Conservation (phyloP, 2,329 filamentous ascomycete genomes). For the Epicoccum nigrum region DNA sequence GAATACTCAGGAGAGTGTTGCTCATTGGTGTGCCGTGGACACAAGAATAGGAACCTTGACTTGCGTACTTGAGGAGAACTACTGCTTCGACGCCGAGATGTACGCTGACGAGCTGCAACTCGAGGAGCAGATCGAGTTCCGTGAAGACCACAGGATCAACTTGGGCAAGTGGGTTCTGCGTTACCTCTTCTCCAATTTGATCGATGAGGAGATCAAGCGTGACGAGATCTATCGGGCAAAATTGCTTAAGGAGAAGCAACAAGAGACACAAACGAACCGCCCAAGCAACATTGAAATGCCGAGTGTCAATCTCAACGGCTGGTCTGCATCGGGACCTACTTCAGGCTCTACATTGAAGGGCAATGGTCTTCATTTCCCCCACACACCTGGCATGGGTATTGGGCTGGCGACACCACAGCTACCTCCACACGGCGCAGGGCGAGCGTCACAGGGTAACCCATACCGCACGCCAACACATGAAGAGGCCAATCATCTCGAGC, state of each 20-base stretch:
- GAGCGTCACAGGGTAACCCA: constrained; percentile 44
- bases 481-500: constrained; percentile 58
- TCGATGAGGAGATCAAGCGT: constrained; percentile 86
- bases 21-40: constrained; percentile 96
- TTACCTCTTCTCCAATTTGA: constrained; percentile 86
- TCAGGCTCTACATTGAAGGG: constrained; percentile 61
- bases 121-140: constrained; percentile 76
- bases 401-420: constrained; percentile 72
- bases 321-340: constrained; percentile 51
- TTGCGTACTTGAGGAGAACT: constrained; percentile 89
- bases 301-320: constrained; percentile 52
- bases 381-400: constrained; percentile 79
- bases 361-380: constrained; percentile 65
- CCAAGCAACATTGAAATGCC: constrained; percentile 68
- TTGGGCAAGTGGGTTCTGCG: constrained; percentile 95
- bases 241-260: constrained; percentile 69
- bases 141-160: constrained; percentile 95
- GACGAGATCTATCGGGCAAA: constrained; percentile 76
- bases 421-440: constrained; percentile 45
- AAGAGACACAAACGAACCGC: constrained; percentile 61
- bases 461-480: constrained; percentile 50
- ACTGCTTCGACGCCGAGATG: constrained; percentile 96
- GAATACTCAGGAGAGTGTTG: constrained; percentile 86
- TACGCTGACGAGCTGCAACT: constrained; percentile 89
- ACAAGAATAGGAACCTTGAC: constrained; percentile 90